A percentile compares a stretch with the other conserved stretches of the same genome.
Evolutionary conservation across 2,329 filamentous ascomycete species (phyloP).

Genomic region (Colletotrichum sp.): DNA sequence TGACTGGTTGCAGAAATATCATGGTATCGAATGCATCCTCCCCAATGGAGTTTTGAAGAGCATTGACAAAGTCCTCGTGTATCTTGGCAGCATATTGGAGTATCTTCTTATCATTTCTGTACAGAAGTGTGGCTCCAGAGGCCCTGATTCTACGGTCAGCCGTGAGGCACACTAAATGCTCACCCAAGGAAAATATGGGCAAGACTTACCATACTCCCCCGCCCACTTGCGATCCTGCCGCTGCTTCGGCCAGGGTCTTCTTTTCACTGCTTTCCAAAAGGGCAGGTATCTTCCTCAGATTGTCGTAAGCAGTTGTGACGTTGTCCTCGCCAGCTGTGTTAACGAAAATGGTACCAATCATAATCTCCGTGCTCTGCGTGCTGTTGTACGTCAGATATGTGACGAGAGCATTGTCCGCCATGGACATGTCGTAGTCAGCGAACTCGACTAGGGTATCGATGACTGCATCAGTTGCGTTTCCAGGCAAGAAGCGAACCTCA

Average conservation of each 20-base stretch:
- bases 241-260: neutral
- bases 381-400: neutral
- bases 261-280: neutral
- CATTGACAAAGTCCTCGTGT: slow-evolving; percentile 24
- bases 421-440: slow-evolving; percentile 22
- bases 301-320: neutral
- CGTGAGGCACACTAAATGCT: neutral
- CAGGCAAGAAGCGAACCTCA: neutral
- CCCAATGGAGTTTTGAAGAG: slow-evolving; percentile 17
- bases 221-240: neutral
- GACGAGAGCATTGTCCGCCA: neutral
- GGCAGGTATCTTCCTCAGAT: neutral
- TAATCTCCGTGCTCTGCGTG: neutral
- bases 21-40: slow-evolving; percentile 20
- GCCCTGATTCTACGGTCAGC: slow-evolving; percentile 21
- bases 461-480: neutral
- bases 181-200: neutral
- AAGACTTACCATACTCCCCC: neutral
- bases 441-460: slow-evolving; percentile 29
- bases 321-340: slow-evolving; percentile 19
- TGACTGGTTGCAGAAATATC: slow-evolving; percentile 42
- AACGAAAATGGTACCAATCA: slow-evolving; percentile 21
- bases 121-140: slow-evolving; percentile 24
- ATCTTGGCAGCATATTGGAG: slow-evolving; percentile 29
- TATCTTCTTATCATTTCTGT: slow-evolving; percentile 9